phyloP scores from a whole-genome alignment of 768 basidiomycete genomes.

The Leucocoprinus birnbaumii region DNA sequence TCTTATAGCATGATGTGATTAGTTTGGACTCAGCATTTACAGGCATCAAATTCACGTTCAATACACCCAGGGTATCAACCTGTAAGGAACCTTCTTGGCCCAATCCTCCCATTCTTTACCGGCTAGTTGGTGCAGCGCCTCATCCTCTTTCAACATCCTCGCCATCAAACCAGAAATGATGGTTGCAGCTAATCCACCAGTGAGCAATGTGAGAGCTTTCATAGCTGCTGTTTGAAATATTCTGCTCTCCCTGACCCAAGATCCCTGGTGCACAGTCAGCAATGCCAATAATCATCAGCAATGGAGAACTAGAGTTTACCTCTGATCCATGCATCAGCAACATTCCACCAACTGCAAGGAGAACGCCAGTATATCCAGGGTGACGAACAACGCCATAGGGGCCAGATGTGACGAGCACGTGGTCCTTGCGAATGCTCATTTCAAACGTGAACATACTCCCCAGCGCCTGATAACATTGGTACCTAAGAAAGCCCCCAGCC shows the following conservation, averaged over 20 bases:
- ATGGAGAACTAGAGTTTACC: conserved; percentile 23
- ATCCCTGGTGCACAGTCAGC: conserved; percentile 27
- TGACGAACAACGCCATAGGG: conserved; percentile 44
- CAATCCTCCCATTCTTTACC: conserved; percentile 34
- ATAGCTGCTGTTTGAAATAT: conserved; percentile 30
- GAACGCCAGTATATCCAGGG: conserved; percentile 39
- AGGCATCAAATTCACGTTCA: too few species aligned
- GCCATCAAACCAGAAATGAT: conserved; percentile 32
- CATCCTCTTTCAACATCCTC: conserved; percentile 43
- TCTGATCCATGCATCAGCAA: conserved; percentile 31
- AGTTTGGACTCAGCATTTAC: too few species aligned
- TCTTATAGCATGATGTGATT: too few species aligned
- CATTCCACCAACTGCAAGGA: conserved; percentile 29
- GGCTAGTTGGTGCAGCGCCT: conserved; percentile 31
- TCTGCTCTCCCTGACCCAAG: conserved; percentile 43
- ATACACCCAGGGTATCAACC: conserved; percentile 35
- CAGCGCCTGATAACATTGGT: conserved; percentile 33
- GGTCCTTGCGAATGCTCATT: conserved; percentile 35
- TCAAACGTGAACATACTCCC: conserved; percentile 43
- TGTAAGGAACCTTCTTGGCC: conserved; percentile 32
- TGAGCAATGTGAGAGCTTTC: conserved; percentile 21
- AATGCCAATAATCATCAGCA: not conserved
- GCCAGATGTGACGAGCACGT: conserved; percentile 38
- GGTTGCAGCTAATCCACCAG: conserved; percentile 24
- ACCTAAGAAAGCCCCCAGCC: conserved; percentile 39